Conservation (phyloP, 768 basidiomycete genomes). For the Suillus decipiens region DNA sequence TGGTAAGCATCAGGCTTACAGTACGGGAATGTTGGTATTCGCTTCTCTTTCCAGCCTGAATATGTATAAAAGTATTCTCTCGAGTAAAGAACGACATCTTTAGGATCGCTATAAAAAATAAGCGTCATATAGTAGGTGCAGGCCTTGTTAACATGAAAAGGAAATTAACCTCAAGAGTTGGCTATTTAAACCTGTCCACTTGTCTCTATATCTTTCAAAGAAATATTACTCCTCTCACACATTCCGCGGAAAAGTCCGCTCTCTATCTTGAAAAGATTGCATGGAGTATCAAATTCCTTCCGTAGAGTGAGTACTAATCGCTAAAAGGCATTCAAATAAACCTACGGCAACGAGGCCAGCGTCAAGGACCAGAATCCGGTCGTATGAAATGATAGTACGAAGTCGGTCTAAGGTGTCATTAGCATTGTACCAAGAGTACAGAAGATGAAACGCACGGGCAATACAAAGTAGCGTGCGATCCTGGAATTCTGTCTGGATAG, state of each 20-base stretch:
- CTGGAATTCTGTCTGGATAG: constrained; percentile 43
- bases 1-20: too few species aligned
- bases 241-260: constrained; percentile 63
- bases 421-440: not conserved
- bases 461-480: constrained; percentile 56
- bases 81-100: not conserved
- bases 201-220: constrained; percentile 43
- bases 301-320: too few species aligned
- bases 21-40: too few species aligned
- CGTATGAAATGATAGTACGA: too few species aligned
- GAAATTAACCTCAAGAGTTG: not conserved
- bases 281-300: too few species aligned
- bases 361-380: too few species aligned
- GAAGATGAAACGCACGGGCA: constrained; percentile 35
- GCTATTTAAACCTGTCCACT: not conserved
- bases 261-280: constrained; percentile 27
- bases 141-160: not conserved
- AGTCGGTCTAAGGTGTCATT: too few species aligned
- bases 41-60: too few species aligned
- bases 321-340: too few species aligned
- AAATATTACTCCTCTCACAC: constrained; percentile 57
- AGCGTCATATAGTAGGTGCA: not conserved
- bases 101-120: not conserved
- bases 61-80: too few species aligned
- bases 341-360: too few species aligned